Evolutionary conservation across 441 rosid genomes (phyloP).

Genomic region (Erodium moschatum): DNA sequence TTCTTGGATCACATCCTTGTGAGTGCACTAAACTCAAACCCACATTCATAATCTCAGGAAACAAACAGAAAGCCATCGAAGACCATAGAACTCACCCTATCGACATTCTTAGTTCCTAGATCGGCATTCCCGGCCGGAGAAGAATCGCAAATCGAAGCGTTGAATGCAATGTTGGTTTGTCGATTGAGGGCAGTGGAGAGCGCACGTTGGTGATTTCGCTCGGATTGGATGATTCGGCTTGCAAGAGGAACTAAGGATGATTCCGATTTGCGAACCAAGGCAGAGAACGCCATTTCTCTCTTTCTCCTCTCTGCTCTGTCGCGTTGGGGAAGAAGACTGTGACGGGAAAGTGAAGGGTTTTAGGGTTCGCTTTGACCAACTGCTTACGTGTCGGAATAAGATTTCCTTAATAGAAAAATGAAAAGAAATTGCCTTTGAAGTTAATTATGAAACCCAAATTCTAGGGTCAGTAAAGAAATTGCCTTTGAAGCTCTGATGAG

Average conservation of each 20-base stretch:
- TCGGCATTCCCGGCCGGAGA: conserved; percentile 27
- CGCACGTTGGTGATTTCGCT: conserved; percentile 27
- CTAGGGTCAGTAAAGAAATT: neutral
- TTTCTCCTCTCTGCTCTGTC: neutral
- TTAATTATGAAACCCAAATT: neutral
- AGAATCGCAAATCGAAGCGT: conserved; percentile 16
- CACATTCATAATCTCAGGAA: neutral
- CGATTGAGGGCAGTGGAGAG: conserved; percentile 26
- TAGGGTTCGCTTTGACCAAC: neutral
- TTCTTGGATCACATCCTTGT: neutral
- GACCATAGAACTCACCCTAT: conserved; percentile 28
- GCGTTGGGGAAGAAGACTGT: neutral
- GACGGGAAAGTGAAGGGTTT: neutral
- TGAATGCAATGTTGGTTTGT: neutral
- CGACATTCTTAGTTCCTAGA: conserved; percentile 10
- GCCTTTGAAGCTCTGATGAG: neutral
- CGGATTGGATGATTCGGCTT: conserved; percentile 31
- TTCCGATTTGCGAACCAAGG: conserved; percentile 49
- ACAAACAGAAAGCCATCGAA: no score
- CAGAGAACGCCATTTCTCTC: conserved; percentile 21
- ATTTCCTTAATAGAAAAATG: no score
- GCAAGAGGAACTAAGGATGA: conserved; percentile 31
- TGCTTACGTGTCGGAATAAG: neutral
- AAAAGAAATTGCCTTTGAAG: no score
- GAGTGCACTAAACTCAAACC: no score